Evolutionary conservation across 2,329 filamentous ascomycete species (phyloP), one percentile per base, ranked within the genome.

Genomic region (Cladosporium phlei): DNA sequence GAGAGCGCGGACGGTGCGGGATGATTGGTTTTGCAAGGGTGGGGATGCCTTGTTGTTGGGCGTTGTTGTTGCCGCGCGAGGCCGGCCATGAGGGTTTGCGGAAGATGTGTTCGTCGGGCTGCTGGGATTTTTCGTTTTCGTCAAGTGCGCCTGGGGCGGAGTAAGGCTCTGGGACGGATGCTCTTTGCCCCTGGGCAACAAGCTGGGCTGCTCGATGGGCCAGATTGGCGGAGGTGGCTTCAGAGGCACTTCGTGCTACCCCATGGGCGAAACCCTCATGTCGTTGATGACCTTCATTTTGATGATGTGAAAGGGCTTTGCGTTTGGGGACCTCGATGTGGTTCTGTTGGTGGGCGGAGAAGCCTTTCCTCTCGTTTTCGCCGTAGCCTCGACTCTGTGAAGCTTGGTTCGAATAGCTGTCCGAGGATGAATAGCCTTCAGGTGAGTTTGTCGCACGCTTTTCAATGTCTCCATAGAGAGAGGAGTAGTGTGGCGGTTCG

Each of bases 391-490:
- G 52, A 50, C 55, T 55, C 40, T 54, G 48, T 8, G 63, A 66
- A 12, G 60, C 59, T 8, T 17, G 37, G n/a, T 39, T 22, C 16
- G 37, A 39, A 51, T 69, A 69, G 12, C 68, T 67, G 55, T 72
- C 64, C 1, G 64, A 63, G 6, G 66, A 67, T 12, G 62, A 63
- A 40, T 68, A 66, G 32, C 60, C 68, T 4, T 59, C 49, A 5
- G 70, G 69, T 6, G 68, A 70, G 35, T 67, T 62, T 19, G 63
- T n/a, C n/a, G n/a, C n/a, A n/a, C n/a, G n/a, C n/a, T n/a, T n/a
- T n/a, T n/a, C n/a, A n/a, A n/a, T n/a, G n/a, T n/a, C n/a, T n/a
- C n/a, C n/a, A n/a, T n/a, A n/a, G n/a, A n/a, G n/a, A n/a, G n/a
- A n/a, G n/a, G n/a, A n/a, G n/a, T n/a, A n/a, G n/a, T n/a, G n/a